These are phyloP conservation scores for Paecilomyces formosus DNA, from an alignment of 2,329 filamentous ascomycete genomes.

Conservation along the genomic window DNA sequence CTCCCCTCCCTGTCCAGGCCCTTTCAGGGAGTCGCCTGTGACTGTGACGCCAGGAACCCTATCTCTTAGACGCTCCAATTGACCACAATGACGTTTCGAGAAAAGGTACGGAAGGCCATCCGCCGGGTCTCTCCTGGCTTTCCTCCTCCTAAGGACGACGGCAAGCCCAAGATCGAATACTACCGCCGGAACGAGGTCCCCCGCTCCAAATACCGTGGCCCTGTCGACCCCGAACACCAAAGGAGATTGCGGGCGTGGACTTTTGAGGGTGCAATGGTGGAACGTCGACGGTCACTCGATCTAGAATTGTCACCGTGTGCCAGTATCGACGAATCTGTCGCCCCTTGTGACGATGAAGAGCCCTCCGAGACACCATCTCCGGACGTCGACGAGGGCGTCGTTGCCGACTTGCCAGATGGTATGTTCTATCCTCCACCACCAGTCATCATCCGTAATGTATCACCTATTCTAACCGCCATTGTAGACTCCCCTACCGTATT, in stretches of 20 bases:
- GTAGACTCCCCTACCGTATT: conserved; percentile 13
- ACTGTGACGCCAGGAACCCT: conserved; percentile 12
- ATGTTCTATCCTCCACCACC: not conserved
- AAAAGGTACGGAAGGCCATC: conserved; percentile 30
- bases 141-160: conserved; percentile 15
- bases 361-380: conserved; percentile 7
- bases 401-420: conserved; percentile 14
- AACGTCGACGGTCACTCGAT: conserved; percentile 27
- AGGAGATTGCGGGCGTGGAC: conserved; percentile 37
- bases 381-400: conserved; percentile 14
- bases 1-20: conserved; percentile 19
- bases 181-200: conserved; percentile 42
- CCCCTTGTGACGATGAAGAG: conserved; percentile 9
- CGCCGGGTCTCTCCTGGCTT: conserved; percentile 16
- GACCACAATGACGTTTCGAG: conserved; percentile 28
- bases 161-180: conserved; percentile 39
- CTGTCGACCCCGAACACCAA: conserved; percentile 40
- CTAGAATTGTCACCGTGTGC: conserved; percentile 31
- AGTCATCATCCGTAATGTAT: not conserved
- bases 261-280: conserved; percentile 28
- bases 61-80: conserved; percentile 4
- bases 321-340: conserved; percentile 13
- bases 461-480: not conserved
- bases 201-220: conserved; percentile 42
- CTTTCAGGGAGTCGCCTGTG: conserved; percentile 21